A percentile compares a stretch with the other conserved stretches of the same genome.
These are phyloP conservation scores for Starmerella floricola DNA, from an alignment of 805 yeast genomes.

Conservation along the genomic window DNA sequence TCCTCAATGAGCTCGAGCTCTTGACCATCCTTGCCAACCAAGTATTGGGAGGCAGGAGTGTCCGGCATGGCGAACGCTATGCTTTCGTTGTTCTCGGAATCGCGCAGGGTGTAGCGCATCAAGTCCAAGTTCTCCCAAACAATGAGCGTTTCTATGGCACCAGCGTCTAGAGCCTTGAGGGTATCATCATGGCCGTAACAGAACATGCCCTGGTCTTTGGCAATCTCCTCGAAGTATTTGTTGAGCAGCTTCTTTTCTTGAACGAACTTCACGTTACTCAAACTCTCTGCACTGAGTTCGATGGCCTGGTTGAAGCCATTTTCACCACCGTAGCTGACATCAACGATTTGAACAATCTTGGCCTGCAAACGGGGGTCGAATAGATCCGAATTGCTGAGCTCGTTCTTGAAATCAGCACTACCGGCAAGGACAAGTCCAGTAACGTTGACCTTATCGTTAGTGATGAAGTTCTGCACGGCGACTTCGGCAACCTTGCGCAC, in stretches of 20 bases:
- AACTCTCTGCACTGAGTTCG: slow-evolving; percentile 91
- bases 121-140: slow-evolving; percentile 86
- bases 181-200: slow-evolving; percentile 98
- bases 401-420: slow-evolving; percentile 97
- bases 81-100: slow-evolving; percentile 65
- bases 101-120: slow-evolving; percentile 71
- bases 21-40: slow-evolving; percentile 76
- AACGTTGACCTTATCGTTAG: slow-evolving; percentile 88
- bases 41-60: slow-evolving; percentile 60
- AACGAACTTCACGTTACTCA: slow-evolving; percentile 92
- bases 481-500: slow-evolving; percentile 96
- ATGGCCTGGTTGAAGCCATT: slow-evolving; percentile 99
- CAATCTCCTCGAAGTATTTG: slow-evolving; percentile 88
- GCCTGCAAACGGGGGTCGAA: slow-evolving; percentile 82
- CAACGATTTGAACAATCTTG: slow-evolving; percentile 84
- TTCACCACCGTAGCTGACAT: slow-evolving; percentile 97
- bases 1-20: slow-evolving; percentile 87
- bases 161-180: slow-evolving; percentile 86
- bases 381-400: slow-evolving; percentile 81
- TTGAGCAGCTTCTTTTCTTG: slow-evolving; percentile 95
- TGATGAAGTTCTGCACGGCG: slow-evolving; percentile 92
- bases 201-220: slow-evolving; percentile 93
- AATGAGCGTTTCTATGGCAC: slow-evolving; percentile 87
- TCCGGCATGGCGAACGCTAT: slow-evolving; percentile 62
- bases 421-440: slow-evolving; percentile 95